Percentiles rank a stretch among this genome's conserved stretches.
Evolutionary conservation across 208 protist species (phyloP).

Genomic region (Porcisia hertigi): DNA sequence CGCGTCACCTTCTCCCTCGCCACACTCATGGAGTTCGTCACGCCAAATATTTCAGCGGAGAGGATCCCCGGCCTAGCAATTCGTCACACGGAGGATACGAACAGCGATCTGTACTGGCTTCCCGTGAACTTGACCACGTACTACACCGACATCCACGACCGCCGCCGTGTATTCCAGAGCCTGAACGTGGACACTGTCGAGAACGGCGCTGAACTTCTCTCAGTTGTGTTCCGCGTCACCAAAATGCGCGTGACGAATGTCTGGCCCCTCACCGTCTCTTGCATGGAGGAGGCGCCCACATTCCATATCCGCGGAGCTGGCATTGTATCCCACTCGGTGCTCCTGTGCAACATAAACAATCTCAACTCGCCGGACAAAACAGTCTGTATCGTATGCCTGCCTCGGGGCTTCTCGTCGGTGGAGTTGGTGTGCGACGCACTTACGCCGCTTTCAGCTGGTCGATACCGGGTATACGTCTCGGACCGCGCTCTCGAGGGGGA

Average conservation of each 20-base stretch:
- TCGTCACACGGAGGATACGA: constrained; percentile 8
- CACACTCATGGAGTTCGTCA: constrained; percentile 28
- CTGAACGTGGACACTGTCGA: constrained; percentile 23
- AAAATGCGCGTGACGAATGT: constrained; percentile 19
- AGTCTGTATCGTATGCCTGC: constrained; percentile 31
- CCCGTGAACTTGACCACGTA: constrained; percentile 27
- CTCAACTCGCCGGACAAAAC: constrained; percentile 18
- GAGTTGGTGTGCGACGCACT: constrained; percentile 29
- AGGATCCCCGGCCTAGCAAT: constrained; percentile 18
- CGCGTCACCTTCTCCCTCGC: constrained; percentile 15
- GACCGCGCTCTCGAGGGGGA: constrained; percentile 25
- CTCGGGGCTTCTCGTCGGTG: constrained; percentile 16
- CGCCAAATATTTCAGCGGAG: constrained; percentile 22
- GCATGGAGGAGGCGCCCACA: constrained; percentile 25
- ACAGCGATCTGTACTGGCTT: constrained; percentile 22
- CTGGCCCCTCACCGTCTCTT: constrained; percentile 27
- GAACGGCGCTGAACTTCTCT: constrained; percentile 21
- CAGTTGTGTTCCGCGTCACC: constrained; percentile 24
- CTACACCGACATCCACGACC: constrained; percentile 18
- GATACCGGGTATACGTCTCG: constrained; percentile 32
- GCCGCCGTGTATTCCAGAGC: constrained; percentile 17
- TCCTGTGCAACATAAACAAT: constrained; percentile 26
- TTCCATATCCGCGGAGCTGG: constrained; percentile 29
- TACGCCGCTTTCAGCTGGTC: constrained; percentile 9
- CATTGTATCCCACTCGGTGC: constrained; percentile 23